phyloP scores from a whole-genome alignment of 2,329 filamentous ascomycete genomes.

The Colletotrichum sp. region DNA sequence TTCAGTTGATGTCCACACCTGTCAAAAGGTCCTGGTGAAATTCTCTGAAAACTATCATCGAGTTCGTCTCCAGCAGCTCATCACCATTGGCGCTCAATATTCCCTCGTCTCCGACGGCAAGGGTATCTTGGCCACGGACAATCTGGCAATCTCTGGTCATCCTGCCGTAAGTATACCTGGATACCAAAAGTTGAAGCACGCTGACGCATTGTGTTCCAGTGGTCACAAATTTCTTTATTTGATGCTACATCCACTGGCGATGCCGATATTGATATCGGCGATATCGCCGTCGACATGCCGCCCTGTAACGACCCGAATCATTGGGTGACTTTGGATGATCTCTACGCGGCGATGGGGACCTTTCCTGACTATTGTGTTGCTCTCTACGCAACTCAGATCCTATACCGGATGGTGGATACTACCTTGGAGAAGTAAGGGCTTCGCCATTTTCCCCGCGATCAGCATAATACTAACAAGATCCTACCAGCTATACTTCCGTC shows the following conservation, averaged over 20 bases:
- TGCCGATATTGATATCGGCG: background rate
- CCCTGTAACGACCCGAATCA: background rate
- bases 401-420: background rate
- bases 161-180: background rate
- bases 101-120: slow-evolving; percentile 29
- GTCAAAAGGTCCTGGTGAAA: slow-evolving; percentile 27
- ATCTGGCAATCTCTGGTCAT: slow-evolving; percentile 26
- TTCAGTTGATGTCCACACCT: background rate
- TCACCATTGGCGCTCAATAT: slow-evolving; percentile 36
- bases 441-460: background rate
- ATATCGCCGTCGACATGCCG: background rate
- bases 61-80: slow-evolving; percentile 28
- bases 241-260: background rate
- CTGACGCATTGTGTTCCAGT: background rate
- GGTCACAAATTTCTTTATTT: background rate
- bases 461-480: background rate
- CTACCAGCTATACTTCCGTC: background rate
- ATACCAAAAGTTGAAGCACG: background rate
- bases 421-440: background rate
- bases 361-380: background rate
- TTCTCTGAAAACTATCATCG: slow-evolving; percentile 26
- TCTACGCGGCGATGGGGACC: background rate
- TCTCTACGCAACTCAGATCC: background rate
- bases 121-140: slow-evolving; percentile 29
- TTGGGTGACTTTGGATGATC: background rate